phyloP scores from a whole-genome alignment of 768 basidiomycete species.

The Chalciporus piperatus region DNA sequence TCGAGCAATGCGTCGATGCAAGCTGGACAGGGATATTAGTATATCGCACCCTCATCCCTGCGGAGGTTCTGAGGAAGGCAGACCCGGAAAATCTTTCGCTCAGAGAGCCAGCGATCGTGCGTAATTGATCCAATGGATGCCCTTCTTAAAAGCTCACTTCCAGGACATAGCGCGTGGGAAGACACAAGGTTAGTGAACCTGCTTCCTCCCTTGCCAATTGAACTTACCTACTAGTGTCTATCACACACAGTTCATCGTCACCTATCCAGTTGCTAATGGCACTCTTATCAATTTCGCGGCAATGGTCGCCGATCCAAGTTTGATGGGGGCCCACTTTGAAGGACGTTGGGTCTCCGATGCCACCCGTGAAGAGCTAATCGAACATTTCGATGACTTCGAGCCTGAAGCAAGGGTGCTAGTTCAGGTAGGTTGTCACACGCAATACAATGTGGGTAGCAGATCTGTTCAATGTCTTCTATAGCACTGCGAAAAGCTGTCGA shows the following conservation, averaged over 20 bases:
- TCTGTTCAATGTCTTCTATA: constrained; percentile 4
- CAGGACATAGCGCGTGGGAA: constrained; percentile 12
- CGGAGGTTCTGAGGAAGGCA: constrained; percentile 29
- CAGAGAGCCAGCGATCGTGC: constrained; percentile 17
- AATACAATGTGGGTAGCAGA: neutral
- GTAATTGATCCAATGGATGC: constrained; percentile 12
- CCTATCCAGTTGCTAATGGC: constrained; percentile 39
- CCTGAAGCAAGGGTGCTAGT: constrained; percentile 32
- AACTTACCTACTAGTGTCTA: neutral
- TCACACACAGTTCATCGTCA: constrained; percentile 34
- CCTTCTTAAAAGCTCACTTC: constrained; percentile 12
- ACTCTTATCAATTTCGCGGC: constrained; percentile 37
- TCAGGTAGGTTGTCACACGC: constrained; percentile 16
- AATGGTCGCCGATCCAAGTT: constrained; percentile 26
- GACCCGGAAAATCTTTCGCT: constrained; percentile 25
- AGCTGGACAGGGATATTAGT: constrained; percentile 40
- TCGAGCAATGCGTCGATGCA: constrained; percentile 23
- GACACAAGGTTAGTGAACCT: constrained; percentile 3
- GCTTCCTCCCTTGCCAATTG: neutral
- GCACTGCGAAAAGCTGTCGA: constrained; percentile 36
- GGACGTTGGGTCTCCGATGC: constrained; percentile 32
- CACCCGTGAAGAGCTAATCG: constrained; percentile 30
- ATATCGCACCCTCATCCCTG: constrained; percentile 39
- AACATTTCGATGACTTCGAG: constrained; percentile 35
- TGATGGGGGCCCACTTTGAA: constrained; percentile 30